Evolutionary conservation across 345 rosid genomes (phyloP).

Genomic region (Hibiscus syriacus): DNA sequence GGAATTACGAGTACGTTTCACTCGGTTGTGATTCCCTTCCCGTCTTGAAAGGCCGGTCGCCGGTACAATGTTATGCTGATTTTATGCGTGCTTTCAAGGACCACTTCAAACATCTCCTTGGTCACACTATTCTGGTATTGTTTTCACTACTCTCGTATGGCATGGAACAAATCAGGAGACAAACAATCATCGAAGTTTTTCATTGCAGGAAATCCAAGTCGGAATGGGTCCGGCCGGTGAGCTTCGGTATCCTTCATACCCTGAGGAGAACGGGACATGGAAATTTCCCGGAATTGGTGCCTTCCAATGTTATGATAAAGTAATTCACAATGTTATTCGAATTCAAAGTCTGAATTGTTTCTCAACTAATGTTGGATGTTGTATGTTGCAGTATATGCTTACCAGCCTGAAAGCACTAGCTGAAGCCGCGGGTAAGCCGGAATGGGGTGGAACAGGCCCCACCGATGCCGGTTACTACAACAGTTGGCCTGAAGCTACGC

Average conservation of each 20-base stretch:
- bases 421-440: constrained; percentile 77
- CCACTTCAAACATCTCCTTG: constrained; percentile 71
- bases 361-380: background rate
- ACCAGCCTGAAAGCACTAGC: constrained; percentile 85
- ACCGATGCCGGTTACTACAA: constrained; percentile 93
- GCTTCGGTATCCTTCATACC: constrained; percentile 87
- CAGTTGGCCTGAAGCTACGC: constrained; percentile 94
- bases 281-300: constrained; percentile 96
- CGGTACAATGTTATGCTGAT: constrained; percentile 88
- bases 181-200: background rate
- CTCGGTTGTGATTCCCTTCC: constrained; percentile 89
- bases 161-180: no score
- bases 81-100: constrained; percentile 93
- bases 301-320: constrained; percentile 96
- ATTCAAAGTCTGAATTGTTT: background rate
- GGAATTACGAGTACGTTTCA: constrained; percentile 82
- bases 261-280: constrained; percentile 81
- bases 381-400: constrained; percentile 55
- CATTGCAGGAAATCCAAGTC: constrained; percentile 81
- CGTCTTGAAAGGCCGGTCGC: constrained; percentile 70
- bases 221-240: constrained; percentile 99
- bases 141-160: background rate
- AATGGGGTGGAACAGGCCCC: constrained; percentile 94
- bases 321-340: constrained; percentile 1
- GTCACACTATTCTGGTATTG: constrained; percentile 77